Evolutionary conservation across 1,284 basidiomycete species (phyloP), one percentile per base, ranked within the genome.

Genomic region (Sporisorium reilianum): DNA sequence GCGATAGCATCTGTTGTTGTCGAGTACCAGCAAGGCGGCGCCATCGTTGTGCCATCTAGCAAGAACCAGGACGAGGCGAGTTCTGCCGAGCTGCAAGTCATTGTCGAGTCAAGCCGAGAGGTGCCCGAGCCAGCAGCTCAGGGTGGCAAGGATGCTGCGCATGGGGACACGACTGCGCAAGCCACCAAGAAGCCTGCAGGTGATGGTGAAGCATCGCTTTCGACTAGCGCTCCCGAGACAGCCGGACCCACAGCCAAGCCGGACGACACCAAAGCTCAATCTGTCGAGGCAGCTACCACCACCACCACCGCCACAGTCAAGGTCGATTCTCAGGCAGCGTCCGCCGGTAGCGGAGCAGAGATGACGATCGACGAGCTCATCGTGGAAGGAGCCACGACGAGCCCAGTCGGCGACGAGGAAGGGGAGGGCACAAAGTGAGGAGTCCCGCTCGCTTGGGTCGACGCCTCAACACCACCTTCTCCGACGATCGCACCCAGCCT

Each of bases 301-400:
- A 42, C 52, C 20, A 26, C 20, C 12, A 45, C n/a, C 8, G 50
- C 52, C 20, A 26, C 20, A 41, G 46, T 10, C n/a, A 59, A 50
- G 56, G 28, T 48, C 25, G 26, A 46, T 55, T 5, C 32, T 46
- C 42, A 55, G 9, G 41, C 26, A 8, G 10, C 23, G 8, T n/a
- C 50, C 10, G 52, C 10, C 10, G 28, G 25, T 30, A 48, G 12
- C 6, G 34, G 20, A 14, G 23, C 40, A 16, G 65, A 59, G 22
- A 62, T 58, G 60, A 34, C 51, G 1, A 7, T 68, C 2, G 52
- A 68, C 20, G 60, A 61, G 5, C 46, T 63, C 7, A 55, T 68
- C 22, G 55, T 45, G 11, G 54, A 57, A 34, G 55, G 38, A 23
- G 55, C 55, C 5, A 44, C 28, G n/a, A 22, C 26, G 5, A 26